Evolutionary conservation across 148 eudicot species (phyloP), one percentile per base, ranked within the genome.

Genomic region (Amaranthus hypochondriacus): DNA sequence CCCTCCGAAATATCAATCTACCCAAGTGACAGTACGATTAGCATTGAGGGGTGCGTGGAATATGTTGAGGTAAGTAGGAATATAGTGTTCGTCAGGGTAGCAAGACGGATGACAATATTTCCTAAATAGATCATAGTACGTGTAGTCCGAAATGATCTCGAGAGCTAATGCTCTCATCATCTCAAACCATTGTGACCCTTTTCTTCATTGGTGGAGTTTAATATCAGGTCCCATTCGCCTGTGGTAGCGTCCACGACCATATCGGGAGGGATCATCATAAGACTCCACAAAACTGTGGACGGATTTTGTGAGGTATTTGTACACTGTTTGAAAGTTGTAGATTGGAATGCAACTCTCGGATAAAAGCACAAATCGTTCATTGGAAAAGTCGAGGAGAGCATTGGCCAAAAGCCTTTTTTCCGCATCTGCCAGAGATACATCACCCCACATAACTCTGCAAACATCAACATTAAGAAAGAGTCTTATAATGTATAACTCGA

Each of bases 151-250:
- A 54, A 92, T 84, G 49, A 92, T 67, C 15, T 67, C 78, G 47
- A 84, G 52, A 8, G 92, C 97, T 7, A 88, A 48, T 13, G 59
- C 59, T 5, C 95, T 88, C 39, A 80, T 83, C 2, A 89, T 50
- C 85, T 89, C 92, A 43, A 92, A 92, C 97, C 95, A 92, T 43
- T 88, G 92, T 3, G 95, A 87, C 62, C 95, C 95, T 80, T 92
- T 89, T 52, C 92, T 76, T 95, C 95, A 92, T 46, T 90, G 91
- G 13, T 79, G 52, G 55, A 88, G 90, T 51, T 14, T 63, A 39
- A 89, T 90, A 48, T 68, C 75, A 7, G 95, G 97, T 72, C 57
- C 46, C 97, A 92, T 89, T 48, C 74, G 74, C 18, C 77, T 76
- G 79, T 77, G 89, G 82, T 89, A 92, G 28, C 92, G 86, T 7